phyloP scores from a whole-genome alignment of 2,329 filamentous ascomycete genomes.

The Claviceps africana region DNA sequence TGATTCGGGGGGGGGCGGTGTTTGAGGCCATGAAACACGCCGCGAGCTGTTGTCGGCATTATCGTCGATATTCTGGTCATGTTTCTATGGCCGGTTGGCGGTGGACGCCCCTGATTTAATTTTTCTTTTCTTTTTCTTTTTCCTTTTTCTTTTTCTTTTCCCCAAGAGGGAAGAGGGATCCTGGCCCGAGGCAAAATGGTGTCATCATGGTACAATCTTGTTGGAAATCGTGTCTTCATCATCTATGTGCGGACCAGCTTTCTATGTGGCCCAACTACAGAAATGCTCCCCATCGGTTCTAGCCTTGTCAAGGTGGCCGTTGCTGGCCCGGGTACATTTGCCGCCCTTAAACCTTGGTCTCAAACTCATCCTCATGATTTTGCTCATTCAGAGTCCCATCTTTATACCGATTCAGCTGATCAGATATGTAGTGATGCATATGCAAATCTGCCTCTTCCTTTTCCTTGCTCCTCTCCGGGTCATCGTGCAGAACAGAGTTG shows the following conservation, averaged over 20 bases:
- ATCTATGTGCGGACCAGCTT: background rate
- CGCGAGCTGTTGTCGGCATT: background rate
- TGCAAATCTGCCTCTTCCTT: slow-evolving; percentile 49
- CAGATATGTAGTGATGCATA: slow-evolving; percentile 67
- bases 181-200: background rate
- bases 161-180: no score
- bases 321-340: background rate
- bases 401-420: slow-evolving; percentile 61
- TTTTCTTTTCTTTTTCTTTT: background rate
- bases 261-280: background rate
- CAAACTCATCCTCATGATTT: slow-evolving; percentile 31
- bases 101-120: no score
- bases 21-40: background rate
- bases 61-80: background rate
- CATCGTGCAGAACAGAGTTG: slow-evolving; percentile 20
- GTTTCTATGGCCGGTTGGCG: background rate
- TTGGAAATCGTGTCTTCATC: background rate
- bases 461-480: slow-evolving; percentile 31
- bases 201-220: background rate
- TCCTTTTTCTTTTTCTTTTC: background rate
- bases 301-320: background rate
- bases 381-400: slow-evolving; percentile 14
- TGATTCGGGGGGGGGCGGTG: background rate
- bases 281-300: background rate
- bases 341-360: slow-evolving; percentile 21